Base-by-base conservation (phyloP, 495 filamentous ascomycete genomes). In the Penicillium lividum region DNA sequence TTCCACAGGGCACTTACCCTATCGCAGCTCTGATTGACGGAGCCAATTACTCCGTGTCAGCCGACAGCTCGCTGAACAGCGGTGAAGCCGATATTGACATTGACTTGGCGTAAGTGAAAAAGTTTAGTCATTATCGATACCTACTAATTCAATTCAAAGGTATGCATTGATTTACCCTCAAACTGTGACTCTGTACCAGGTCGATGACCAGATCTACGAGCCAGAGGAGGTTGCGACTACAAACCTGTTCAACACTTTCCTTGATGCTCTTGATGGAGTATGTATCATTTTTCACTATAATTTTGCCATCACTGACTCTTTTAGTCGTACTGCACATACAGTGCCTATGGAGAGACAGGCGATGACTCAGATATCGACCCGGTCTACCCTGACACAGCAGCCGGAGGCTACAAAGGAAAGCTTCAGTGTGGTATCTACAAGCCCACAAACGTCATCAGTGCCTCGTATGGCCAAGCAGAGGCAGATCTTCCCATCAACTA, bases 391-490 rank as follows among this genome's bases (percentile, higher is more conserved):
- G 77, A 86, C 68, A 68, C 73, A 3, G 70, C 75, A 54, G 57
- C 76, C 0, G 78, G 75, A 10, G 84, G 79, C 6, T 88, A 84
- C 75, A 74, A 80, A 44, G 85, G 66, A 27, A 59, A 76, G 31
- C 76, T 83, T 25, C 82, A 84, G 68, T 91, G 88, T 66, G 84
- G 87, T 8, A 74, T 79, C 43, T 82, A 80, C 61, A 77, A 83
- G 56, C 78, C 83, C 30, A 83, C 85, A 6, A 85, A 84, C 56
- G 84, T 87, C 31, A 85, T 87, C 59, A 84, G 80, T 18, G 80
- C 81, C 48, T 85, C 82, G 7, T 87, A 86, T 59, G 78, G 77
- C 28, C 77, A 77, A 53, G 76, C 78, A 44, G 84, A 87, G 62
- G 72, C 70, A 22, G 77, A 74, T 34, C 69, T 81, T 18, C 82